These are phyloP conservation scores for Aurantiochytrium sp. DNA, from an alignment of 108 stramenopile genomes.

Conservation along the genomic window DNA sequence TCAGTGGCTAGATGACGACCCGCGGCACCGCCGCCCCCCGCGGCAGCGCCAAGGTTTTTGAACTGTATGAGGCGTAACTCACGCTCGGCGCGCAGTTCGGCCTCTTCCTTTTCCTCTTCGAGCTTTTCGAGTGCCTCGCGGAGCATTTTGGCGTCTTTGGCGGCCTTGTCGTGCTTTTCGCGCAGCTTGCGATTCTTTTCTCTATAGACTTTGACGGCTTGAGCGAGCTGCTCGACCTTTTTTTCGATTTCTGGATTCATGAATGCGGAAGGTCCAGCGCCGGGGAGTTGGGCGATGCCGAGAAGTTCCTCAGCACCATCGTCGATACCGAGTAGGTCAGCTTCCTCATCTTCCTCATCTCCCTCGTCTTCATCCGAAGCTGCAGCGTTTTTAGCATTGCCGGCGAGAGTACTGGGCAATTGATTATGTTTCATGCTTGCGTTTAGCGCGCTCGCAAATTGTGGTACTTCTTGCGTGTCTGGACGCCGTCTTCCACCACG, in stretches of 20 bases:
- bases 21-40: background rate
- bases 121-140: background rate
- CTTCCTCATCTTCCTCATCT: background rate
- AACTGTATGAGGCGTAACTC: background rate
- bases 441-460: no score
- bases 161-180: background rate
- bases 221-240: background rate
- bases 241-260: background rate
- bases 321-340: background rate
- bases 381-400: no score
- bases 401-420: no score
- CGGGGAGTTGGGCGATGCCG: background rate
- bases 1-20: background rate
- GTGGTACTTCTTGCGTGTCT: no score
- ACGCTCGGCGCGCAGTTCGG: background rate
- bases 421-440: no score
- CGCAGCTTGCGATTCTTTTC: background rate
- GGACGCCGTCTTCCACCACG: no score
- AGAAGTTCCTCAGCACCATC: background rate
- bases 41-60: background rate
- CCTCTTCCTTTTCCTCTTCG: constrained; percentile 3
- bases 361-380: background rate
- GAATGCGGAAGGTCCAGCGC: background rate
- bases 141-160: background rate
- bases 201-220: background rate